Base-by-base conservation (phyloP, 225 moss, liverwort and hornwort species). In the Straminergon stramineum region DNA sequence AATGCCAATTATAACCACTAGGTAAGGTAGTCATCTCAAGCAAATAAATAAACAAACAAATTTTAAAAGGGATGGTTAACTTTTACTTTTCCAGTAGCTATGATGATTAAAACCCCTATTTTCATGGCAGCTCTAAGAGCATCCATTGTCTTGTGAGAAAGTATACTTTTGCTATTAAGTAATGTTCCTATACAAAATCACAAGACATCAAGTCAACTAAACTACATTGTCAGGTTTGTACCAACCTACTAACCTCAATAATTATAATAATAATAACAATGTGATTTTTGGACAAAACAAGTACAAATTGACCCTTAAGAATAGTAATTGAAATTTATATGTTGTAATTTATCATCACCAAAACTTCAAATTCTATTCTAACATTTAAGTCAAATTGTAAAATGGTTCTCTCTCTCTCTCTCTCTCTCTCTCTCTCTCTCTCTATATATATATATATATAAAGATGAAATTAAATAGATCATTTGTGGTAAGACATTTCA, bases 21-120 rank as follows among this genome's bases (percentile, higher is more conserved):
- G 2, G 0, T 16, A 77, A 0, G 0, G 1, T 16, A 56, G 3
- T 26, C 1, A 26, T 24, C 0, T 16, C 15, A 84, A 87, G 15
- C 1, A 89, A 34, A 35, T 6, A 35, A 17, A 84, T 52, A 34
- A 12, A 73, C 66, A 56, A 70, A 27, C 3, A 35, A 24, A 45
- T 48, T 51, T 37, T 2, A 4, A 43, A 52, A 30, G 79, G 55
- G 20, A 56, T 79, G 43, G 10, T 65, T n/a, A n/a, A n/a, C n/a
- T n/a, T 81, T 93, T 93, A 98, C 96, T 92, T 96, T 98, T 91
- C 95, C 93, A 88, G 96, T 96, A 32, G 98, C 98, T 87, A 97
- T 92, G 51, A 98, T 92, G 78, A 97, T 90, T 86, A 94, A 89
- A 81, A 97, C 94, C 10, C 96, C 96, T 81, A 85, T 94, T 48